These are phyloP conservation scores for Erigeron canadensis DNA, from an alignment of 129 eudicot species.

Conservation along the genomic window DNA sequence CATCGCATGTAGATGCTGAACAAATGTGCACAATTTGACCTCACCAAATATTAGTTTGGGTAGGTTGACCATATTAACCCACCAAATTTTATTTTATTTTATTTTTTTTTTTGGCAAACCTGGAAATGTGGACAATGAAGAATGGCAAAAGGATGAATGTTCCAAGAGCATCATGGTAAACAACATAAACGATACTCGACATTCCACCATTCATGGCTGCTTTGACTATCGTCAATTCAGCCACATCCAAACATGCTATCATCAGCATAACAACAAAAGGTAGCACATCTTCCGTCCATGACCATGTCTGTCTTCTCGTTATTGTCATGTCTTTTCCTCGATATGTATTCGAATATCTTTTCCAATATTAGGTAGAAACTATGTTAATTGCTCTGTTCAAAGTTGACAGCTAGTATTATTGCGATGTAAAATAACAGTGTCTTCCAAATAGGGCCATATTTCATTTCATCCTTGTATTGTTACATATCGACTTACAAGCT, in stretches of 20 bases:
- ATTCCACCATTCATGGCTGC: slow-evolving; percentile 40
- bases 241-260: slow-evolving; percentile 26
- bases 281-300: slow-evolving; percentile 14
- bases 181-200: slow-evolving; percentile 28
- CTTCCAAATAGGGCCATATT: too few relatives aligned
- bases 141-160: slow-evolving; percentile 42
- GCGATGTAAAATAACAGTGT: too few relatives aligned
- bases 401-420: too few relatives aligned
- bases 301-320: neutral
- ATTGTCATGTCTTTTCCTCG: slow-evolving; percentile 12
- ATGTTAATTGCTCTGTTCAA: too few relatives aligned
- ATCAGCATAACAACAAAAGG: slow-evolving; percentile 34
- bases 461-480: too few relatives aligned
- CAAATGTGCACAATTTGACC: neutral
- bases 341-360: too few relatives aligned
- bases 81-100: too few relatives aligned
- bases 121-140: slow-evolving; percentile 29
- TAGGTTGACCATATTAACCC: too few relatives aligned
- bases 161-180: slow-evolving; percentile 38
- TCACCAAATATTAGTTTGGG: too few relatives aligned
- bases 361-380: too few relatives aligned
- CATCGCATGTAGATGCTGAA: neutral
- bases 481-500: too few relatives aligned
- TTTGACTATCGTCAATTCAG: slow-evolving; percentile 30
- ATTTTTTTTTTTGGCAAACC: slow-evolving; percentile 17